Percentiles rank a stretch among this genome's conserved stretches.
Evolutionary conservation across 1,284 basidiomycete species (phyloP).

Genomic region (Malassezia restricta): DNA sequence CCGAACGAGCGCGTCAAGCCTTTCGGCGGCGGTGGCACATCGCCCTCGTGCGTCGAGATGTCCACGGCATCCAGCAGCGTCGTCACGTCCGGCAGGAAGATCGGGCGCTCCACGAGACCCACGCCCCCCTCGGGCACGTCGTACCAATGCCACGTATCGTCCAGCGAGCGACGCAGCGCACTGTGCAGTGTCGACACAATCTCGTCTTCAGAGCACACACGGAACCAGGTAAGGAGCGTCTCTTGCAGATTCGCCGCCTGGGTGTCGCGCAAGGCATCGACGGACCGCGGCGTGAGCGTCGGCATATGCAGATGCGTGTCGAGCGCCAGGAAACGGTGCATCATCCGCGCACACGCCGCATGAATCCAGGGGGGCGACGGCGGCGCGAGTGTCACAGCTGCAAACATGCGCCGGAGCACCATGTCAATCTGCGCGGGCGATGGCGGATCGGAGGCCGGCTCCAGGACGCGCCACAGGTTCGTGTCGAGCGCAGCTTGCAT

Average conservation of each 20-base stretch:
- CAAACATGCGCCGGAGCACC: constrained; percentile 19
- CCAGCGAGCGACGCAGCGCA: background rate
- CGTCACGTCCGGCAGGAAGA: background rate
- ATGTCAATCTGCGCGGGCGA: background rate
- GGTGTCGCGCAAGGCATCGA: constrained; percentile 4
- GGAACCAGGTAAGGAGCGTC: constrained; percentile 27
- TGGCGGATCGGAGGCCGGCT: background rate
- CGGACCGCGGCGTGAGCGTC: constrained; percentile 5
- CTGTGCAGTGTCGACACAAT: constrained; percentile 12
- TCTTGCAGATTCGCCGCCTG: constrained; percentile 19
- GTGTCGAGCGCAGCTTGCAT: background rate
- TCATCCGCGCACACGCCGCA: constrained; percentile 20
- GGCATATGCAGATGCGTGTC: constrained; percentile 15
- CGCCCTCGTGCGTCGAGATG: background rate
- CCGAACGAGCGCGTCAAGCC: constrained; percentile 18
- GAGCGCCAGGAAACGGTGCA: constrained; percentile 26
- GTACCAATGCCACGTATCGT: background rate
- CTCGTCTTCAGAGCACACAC: constrained; percentile 17
- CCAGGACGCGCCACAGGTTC: background rate
- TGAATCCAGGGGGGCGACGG: constrained; percentile 32
- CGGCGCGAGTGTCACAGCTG: constrained; percentile 28
- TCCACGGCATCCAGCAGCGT: background rate
- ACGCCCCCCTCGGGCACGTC: background rate
- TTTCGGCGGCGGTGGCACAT: background rate
- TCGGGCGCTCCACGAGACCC: background rate